Evolutionary conservation across 306 rosid genomes (phyloP), one percentile per base, ranked within the genome.

Genomic region (Trichosanthes truncata): DNA sequence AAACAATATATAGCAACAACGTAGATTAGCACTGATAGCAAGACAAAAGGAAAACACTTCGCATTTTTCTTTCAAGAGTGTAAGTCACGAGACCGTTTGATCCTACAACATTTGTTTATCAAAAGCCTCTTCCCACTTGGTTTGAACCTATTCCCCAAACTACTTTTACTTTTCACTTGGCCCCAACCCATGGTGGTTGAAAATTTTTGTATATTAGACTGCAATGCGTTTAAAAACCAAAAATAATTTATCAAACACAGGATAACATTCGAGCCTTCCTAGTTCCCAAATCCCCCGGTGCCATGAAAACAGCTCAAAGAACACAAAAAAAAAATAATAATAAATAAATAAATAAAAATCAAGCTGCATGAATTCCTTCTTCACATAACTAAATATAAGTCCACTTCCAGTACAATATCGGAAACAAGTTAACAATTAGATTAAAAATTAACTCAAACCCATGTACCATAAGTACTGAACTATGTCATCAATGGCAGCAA

Each of bases 1-100:
- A 80, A 56, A 72, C 77, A 62, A 79, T 2, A 77, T 79, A 23
- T 62, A 72, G 67, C 20, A 60, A 73, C 60, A 62, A 21, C 86
- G 48, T 41, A 62, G 14, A 69, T 61, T 51, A 51, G 7, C 12
- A 26, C 29, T 23, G 23, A 40, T 55, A 69, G 52, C 61, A 62
- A 77, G 4, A 59, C 71, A 35, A n/a, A 33, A 56, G 26, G 9
- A 21, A 26, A 10, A 45, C 1, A 4, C 17, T 51, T 15, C 0
- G 51, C 25, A 18, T 18, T 53, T 18, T 53, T 59, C 55, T 51
- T 51, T 51, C n/a, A 51, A 13, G n/a, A 51, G 4, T 51, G 55
- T 15, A 18, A 51, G 49, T 45, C 49, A 45, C 14, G 9, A 10
- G 1, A 45, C 7, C n/a, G 1, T 51, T 5, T 15, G n/a, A 51